phyloP scores from a whole-genome alignment of 306 rosid genomes.

The Mucuna pruriens region DNA sequence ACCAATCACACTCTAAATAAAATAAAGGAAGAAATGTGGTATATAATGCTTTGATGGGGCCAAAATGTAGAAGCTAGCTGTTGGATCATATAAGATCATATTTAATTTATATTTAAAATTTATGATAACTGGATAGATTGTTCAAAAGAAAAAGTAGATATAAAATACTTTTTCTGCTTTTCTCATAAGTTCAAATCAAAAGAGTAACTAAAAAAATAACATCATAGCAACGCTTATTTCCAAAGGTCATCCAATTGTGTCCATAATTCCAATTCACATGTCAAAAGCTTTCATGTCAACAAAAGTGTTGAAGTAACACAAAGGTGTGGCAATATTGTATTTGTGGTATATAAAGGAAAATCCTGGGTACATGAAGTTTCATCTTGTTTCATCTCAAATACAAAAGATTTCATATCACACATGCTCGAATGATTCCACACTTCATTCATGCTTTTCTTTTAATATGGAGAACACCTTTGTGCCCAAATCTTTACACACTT shows the following conservation, averaged over 20 bases:
- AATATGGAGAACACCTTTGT: background rate
- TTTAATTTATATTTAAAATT: too few relatives aligned
- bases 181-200: background rate
- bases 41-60: background rate
- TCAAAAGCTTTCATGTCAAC: conserved; percentile 1
- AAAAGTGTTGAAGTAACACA: background rate
- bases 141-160: background rate
- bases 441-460: background rate
- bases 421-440: background rate
- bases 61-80: background rate
- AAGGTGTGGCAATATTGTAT: background rate
- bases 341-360: background rate
- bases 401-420: background rate
- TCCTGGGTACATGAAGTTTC: background rate
- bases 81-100: too few relatives aligned
- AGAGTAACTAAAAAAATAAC: background rate
- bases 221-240: background rate
- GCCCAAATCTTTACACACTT: background rate
- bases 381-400: background rate
- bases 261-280: conserved; percentile 2
- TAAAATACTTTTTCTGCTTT: background rate
- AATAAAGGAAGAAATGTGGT: background rate
- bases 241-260: background rate
- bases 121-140: background rate
- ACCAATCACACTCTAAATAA: background rate